Evolutionary conservation across 495 filamentous ascomycete genomes (phyloP).

Genomic region (Aspergillus incahuasiensis): DNA sequence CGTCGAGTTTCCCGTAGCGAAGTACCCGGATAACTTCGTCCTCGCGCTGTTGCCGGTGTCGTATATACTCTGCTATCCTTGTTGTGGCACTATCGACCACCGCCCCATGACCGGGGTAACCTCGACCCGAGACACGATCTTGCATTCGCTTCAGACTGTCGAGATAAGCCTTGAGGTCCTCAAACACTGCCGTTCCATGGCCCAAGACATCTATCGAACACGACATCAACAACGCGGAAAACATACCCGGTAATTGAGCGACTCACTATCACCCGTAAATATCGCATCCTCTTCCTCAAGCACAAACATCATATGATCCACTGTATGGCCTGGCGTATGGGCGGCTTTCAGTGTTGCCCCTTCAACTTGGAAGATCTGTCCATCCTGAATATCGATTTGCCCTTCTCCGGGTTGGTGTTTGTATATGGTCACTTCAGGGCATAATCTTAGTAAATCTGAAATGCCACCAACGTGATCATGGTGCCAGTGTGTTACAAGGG

Average conservation of each 20-base stretch:
- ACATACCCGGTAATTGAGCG: background rate
- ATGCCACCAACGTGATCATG: slow-evolving; percentile 78
- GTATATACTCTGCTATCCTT: slow-evolving; percentile 75
- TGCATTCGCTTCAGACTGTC: slow-evolving; percentile 68
- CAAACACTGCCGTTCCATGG: slow-evolving; percentile 89
- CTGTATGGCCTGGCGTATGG: slow-evolving; percentile 80
- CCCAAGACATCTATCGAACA: slow-evolving; percentile 66
- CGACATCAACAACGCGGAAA: background rate
- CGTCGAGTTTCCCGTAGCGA: slow-evolving; percentile 33
- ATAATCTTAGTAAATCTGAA: slow-evolving; percentile 56
- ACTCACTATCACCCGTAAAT: slow-evolving; percentile 82
- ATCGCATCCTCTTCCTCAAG: slow-evolving; percentile 73
- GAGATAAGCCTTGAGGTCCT: slow-evolving; percentile 72
- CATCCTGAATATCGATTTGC: slow-evolving; percentile 54
- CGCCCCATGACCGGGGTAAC: slow-evolving; percentile 84
- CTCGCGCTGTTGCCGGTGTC: slow-evolving; percentile 74
- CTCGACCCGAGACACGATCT: slow-evolving; percentile 57
- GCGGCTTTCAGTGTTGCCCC: slow-evolving; percentile 73
- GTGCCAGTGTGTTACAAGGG: slow-evolving; percentile 88
- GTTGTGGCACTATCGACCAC: slow-evolving; percentile 61
- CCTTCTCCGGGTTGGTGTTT: slow-evolving; percentile 45
- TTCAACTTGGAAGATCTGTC: slow-evolving; percentile 66
- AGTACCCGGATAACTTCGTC: slow-evolving; percentile 72
- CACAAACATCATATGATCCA: slow-evolving; percentile 75
- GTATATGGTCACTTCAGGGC: slow-evolving; percentile 50